A percentile compares a stretch with the other conserved stretches of the same genome.
phyloP scores from a whole-genome alignment of 2,329 filamentous ascomycete species.

The Neopestalotiopsis clavispora region DNA sequence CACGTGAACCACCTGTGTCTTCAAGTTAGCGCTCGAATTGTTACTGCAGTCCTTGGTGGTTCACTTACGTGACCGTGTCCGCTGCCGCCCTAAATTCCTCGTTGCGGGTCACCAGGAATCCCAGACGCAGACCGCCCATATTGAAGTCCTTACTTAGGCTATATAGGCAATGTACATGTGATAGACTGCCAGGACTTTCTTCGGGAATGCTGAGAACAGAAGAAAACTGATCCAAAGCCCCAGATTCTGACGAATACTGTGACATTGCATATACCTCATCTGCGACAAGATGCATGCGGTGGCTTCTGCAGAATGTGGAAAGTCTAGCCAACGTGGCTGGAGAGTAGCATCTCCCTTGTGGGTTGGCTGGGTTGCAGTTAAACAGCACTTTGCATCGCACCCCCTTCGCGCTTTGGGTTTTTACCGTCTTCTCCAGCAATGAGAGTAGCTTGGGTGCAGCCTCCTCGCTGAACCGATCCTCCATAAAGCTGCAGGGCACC shows the following conservation, averaged over 20 bases:
- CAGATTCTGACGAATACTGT: not conserved
- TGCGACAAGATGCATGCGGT: conserved; percentile 9
- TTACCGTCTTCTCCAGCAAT: not conserved
- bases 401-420: not conserved
- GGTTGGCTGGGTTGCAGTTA: conserved; percentile 7
- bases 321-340: not conserved
- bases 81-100: not conserved
- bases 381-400: not conserved
- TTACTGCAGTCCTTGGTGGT: not conserved
- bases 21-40: not conserved
- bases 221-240: not conserved
- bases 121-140: conserved; percentile 1
- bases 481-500: not conserved
- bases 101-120: conserved; percentile 6
- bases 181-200: not conserved
- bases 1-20: not conserved
- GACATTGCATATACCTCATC: conserved; percentile 11
- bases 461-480: not conserved
- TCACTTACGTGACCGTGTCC: not conserved
- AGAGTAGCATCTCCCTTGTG: conserved; percentile 6
- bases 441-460: not conserved
- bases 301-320: not conserved
- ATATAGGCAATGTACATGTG: conserved; percentile 2
- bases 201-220: conserved; percentile 1
- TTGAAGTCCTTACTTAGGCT: conserved; percentile 9